Base-by-base conservation (phyloP, 768 basidiomycete genomes). In the Leccinum boreale region DNA sequence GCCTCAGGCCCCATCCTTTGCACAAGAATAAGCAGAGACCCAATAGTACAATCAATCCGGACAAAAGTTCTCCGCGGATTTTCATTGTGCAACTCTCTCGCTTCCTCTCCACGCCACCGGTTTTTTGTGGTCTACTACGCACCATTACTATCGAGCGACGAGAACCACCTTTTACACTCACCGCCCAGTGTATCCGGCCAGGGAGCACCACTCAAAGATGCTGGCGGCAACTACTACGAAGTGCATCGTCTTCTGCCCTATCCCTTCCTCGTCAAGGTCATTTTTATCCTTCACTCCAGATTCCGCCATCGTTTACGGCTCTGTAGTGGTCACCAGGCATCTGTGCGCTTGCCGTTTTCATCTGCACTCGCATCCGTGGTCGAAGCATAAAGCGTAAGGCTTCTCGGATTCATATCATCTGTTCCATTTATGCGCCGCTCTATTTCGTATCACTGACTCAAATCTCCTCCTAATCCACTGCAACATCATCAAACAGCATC, bases 121-220 rank as follows among this genome's bases (percentile, higher is more conserved):
- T 89, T 89, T 60, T 87, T 89, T 63, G 87, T 84, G 54, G 83
- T 81, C n/a, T 69, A 82, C 51, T 81, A 31, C 11, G 31, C 31
- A 31, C 31, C 11, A 31, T 12, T 12, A n/a, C n/a, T n/a, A 31
- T 31, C 31, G 31, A 12, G 31, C 31, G 31, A 31, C 78, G 49
- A 70, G 75, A 58, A 72, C 79, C 56, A 74, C 72, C 49, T 81
- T 85, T 26, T 91, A 94, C 71, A 88, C 90, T 26, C 80, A 91
- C 68, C 86, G 90, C 63, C 84, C 90, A 92, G 89, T 71, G 76
- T 83, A 68, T 80, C 91, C 75, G 75, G 80, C 73, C 31, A 31
- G 73, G 86, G 83, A 67, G 82, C 88, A 24, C 80, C 84, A 58
- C 82, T 89, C 73, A 87, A 86, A 77, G 87, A 90, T 81, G 86